phyloP scores from a whole-genome alignment of 805 yeast species.

The Sungouiozyma ichnusensis region DNA sequence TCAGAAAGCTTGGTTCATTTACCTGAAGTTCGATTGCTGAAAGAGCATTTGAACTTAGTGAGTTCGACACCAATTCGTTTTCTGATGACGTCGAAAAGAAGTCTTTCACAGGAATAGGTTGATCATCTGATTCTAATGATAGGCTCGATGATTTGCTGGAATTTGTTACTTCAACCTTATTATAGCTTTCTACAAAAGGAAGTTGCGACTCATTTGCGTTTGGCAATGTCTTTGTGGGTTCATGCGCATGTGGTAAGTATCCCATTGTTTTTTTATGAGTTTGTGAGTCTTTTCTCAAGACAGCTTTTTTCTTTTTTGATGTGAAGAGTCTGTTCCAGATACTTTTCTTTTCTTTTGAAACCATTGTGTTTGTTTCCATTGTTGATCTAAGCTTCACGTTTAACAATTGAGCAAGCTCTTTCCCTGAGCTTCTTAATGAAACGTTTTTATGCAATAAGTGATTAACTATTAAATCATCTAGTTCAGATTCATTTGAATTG shows the following conservation, averaged over 20 bases:
- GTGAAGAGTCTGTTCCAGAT: neutral
- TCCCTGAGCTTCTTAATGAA: conserved; percentile 5
- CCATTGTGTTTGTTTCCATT: no score
- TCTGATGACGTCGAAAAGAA: neutral
- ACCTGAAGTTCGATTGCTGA: neutral
- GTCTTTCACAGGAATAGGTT: neutral
- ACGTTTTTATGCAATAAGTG: conserved; percentile 17
- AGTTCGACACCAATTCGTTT: neutral
- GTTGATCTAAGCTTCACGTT: neutral
- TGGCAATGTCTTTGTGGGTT: no score
- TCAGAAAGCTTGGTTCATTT: neutral
- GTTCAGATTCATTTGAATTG: conserved; percentile 8
- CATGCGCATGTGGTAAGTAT: no score
- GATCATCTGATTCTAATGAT: neutral
- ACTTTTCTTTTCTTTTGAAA: conserved; percentile 1
- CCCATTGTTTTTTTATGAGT: no score
- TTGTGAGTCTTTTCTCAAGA: no score
- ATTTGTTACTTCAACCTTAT: neutral
- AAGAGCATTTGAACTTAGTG: conserved; percentile 7
- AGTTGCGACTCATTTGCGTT: no score
- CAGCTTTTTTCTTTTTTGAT: conserved; percentile 6
- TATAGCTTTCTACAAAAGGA: neutral
- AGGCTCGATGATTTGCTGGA: neutral
- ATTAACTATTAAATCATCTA: conserved; percentile 14
- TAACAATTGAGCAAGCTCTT: neutral